Percentiles rank a stretch among this genome's conserved stretches.
Conservation (phyloP, 768 basidiomycete genomes). For the Amanita muscaria region DNA sequence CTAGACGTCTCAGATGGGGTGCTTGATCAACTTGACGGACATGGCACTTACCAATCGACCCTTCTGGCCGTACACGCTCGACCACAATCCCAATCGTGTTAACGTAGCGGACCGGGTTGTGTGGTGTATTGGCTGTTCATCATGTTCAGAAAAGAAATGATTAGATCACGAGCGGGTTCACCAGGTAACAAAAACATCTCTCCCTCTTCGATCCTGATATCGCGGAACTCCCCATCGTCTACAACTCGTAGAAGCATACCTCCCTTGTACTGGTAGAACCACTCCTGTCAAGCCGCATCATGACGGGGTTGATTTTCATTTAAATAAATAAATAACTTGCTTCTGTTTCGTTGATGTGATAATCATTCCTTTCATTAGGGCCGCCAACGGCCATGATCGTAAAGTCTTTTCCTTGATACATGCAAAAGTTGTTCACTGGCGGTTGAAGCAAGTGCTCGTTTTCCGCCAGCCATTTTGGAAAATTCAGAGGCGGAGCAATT, state of each 20-base stretch:
- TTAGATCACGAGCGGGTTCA: slow-evolving; percentile 22
- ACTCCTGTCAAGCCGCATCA: slow-evolving; percentile 56
- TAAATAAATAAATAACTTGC: slow-evolving; percentile 25
- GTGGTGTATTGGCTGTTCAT: slow-evolving; percentile 79
- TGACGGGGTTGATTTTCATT: too few species aligned
- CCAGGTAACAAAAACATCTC: slow-evolving; percentile 96
- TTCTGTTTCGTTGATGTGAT: slow-evolving; percentile 94
- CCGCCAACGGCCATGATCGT: slow-evolving; percentile 96
- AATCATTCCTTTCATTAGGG: slow-evolving; percentile 90
- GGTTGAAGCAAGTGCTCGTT: slow-evolving; percentile 78
- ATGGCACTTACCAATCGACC: slow-evolving; percentile 52
- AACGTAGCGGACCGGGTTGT: slow-evolving; percentile 88
- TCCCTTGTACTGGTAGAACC: slow-evolving; percentile 98
- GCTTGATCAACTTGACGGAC: not conserved
- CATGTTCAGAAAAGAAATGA: not conserved
- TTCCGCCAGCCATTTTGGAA: slow-evolving; percentile 79
- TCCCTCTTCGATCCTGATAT: slow-evolving; percentile 87
- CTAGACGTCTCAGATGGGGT: slow-evolving; percentile 27
- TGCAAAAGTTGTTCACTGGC: slow-evolving; percentile 87
- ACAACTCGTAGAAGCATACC: slow-evolving; percentile 85
- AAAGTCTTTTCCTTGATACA: slow-evolving; percentile 78
- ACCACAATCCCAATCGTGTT: slow-evolving; percentile 89
- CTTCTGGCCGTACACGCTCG: slow-evolving; percentile 75
- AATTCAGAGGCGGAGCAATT: slow-evolving; percentile 76
- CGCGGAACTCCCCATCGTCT: slow-evolving; percentile 69